Percentiles rank a stretch among this genome's conserved stretches.
Evolutionary conservation across 345 rosid species (phyloP).

Genomic region (Pugionium cornutum): DNA sequence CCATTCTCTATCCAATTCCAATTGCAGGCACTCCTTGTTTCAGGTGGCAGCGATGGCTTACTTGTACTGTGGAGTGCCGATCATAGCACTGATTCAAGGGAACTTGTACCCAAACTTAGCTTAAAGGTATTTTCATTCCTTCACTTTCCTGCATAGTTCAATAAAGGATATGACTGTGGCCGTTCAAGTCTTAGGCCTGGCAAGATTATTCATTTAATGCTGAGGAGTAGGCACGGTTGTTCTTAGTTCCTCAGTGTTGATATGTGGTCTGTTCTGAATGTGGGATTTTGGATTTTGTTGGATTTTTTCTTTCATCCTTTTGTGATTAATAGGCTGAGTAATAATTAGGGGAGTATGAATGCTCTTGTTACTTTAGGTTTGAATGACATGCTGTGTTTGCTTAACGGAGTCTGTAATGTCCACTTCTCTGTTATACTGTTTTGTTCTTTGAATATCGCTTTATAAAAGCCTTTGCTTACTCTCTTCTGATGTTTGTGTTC

Average conservation of each 20-base stretch:
- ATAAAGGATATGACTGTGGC: conserved; percentile 16
- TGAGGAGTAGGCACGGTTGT: conserved; percentile 11
- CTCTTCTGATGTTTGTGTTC: conserved; percentile 25
- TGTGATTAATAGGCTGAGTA: conserved; percentile 6
- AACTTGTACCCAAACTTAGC: conserved; percentile 96
- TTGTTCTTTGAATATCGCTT: conserved; percentile 22
- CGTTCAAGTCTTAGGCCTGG: conserved; percentile 11
- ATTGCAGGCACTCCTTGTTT: conserved; percentile 91
- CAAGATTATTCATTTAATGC: conserved; percentile 14
- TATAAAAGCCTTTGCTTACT: conserved; percentile 20
- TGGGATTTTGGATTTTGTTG: not conserved
- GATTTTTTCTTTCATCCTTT: not conserved
- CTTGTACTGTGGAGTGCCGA: conserved; percentile 97
- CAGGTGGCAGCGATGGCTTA: conserved; percentile 95
- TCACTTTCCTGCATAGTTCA: conserved; percentile 24
- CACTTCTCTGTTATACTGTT: conserved; percentile 15
- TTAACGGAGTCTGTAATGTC: conserved; percentile 11
- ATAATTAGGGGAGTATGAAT: conserved; percentile 15
- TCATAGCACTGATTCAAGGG: conserved; percentile 89
- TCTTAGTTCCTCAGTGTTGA: conserved; percentile 15
- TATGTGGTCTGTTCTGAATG: conserved; percentile 22
- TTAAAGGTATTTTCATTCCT: conserved; percentile 64
- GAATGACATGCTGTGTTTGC: not conserved
- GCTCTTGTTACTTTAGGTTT: not conserved
- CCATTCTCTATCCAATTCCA: conserved; percentile 30